Evolutionary conservation across 2,329 filamentous ascomycete genomes (phyloP), one percentile per base, ranked within the genome.

Genomic region (Nannizzia gypsea): DNA sequence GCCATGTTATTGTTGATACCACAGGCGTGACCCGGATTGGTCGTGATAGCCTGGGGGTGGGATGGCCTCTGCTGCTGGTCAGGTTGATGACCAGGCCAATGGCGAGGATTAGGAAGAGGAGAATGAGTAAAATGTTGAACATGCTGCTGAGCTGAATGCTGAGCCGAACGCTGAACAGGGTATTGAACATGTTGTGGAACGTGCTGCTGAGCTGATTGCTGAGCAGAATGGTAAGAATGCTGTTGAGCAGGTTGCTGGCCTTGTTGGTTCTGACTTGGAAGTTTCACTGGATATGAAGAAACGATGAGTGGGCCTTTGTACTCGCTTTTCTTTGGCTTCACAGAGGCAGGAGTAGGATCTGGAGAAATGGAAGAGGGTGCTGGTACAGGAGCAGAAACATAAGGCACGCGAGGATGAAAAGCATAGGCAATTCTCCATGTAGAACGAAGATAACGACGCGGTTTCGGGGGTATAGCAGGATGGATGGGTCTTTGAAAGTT

Each of bases 221-320:
- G 46, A 52, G 2, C 22, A 13, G 31, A 34, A 34, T 48, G 44
- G 2, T 48, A 17, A 26, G 3, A 20, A 34, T 34, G 6, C 26
- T 26, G 46, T 28, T 52, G 46, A 26, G 15, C 2, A 22, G 52
- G 2, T 40, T 38, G 52, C 34, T 36, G 54, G 4, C 28, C 28
- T 56, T 13, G n/a, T 20, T 34, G 26, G 4, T 8, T 28, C 15
- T 56, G 54, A 24, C 36, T 38, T 20, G 20, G 31, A 38, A 28
- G 54, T 38, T 28, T 56, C 54, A 56, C 54, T 56, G 54, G 31
- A 56, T 2, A 55, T 46, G 61, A 59, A 44, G 61, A 58, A 46
- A 63, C 59, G 56, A 63, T 61, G 20, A 63, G 48, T 31, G 61
- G 61, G 40, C 61, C 59, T 61, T 48, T 61, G 40, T 60, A 63